Evolutionary conservation across 2,329 filamentous ascomycete genomes (phyloP), one percentile per base, ranked within the genome.

Genomic region (Hortaea sp.): DNA sequence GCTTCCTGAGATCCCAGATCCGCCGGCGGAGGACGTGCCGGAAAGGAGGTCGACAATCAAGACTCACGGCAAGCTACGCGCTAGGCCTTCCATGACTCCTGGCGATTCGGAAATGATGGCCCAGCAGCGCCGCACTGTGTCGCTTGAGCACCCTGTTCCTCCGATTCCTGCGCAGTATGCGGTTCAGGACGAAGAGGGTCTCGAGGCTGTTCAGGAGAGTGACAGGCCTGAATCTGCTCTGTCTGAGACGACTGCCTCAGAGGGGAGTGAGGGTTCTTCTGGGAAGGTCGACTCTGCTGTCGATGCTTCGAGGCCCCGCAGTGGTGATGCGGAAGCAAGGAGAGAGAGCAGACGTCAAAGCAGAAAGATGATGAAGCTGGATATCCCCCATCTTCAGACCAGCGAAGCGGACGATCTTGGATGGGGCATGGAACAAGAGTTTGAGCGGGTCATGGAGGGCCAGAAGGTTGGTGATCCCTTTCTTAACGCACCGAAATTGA

Each of bases 391-490:
- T 10, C 76, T 95, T 52, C 87, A 88, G 6, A 70, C 94, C 7
- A 71, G 72, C 41, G 73, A 78, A 41, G 88, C 90, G 60, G 72
- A 77, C 40, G 88, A 92, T 61, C 76, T 92, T 46, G 86, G 86
- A 50, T 81, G 94, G 52, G 90, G 88, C 53, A 77, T 97, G 40
- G 88, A 94, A 59, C 79, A 85, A 59, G 92, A 95, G 64, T 95
- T 97, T 67, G 88, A 97, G 60, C 80, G 90, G 50, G 86, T 97
- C 46, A 94, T 97, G 59, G 88, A 95, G 70, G 78, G 83, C 64
- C 89, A 95, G 84, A 97, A 97, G 88, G 89, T 95, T 76, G 72
- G 73, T 70, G 78, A 56, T 29, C 44, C 46, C 51, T 35, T 35
- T 9, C 7, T 35, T n/a, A 54, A 63, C 51, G 64, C 63, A 59